phyloP scores from a whole-genome alignment of 2,329 filamentous ascomycete species.

The Podosphaera fusca region DNA sequence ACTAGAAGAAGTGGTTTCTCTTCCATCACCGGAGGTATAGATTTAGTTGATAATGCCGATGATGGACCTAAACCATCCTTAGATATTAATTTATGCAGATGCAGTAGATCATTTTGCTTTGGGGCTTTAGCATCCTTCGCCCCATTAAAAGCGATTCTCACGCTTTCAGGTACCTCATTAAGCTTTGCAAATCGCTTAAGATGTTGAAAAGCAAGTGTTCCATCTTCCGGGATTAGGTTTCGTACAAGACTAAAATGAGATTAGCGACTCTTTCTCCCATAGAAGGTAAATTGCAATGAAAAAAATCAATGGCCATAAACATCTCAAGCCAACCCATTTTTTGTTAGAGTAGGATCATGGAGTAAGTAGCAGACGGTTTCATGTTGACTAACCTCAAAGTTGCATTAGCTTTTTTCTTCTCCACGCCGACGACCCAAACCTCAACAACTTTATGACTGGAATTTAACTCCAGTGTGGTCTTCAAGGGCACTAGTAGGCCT shows the following conservation, averaged over 20 bases:
- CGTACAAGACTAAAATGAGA: conserved; percentile 25
- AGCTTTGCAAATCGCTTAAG: conserved; percentile 56
- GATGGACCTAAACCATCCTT: background rate
- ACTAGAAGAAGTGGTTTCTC: conserved; percentile 24
- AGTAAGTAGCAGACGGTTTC: background rate
- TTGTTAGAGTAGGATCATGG: too few relatives aligned
- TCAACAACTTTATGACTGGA: conserved; percentile 34
- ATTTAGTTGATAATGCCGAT: background rate
- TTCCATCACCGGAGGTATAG: conserved; percentile 17
- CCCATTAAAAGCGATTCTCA: conserved; percentile 20
- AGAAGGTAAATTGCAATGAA: background rate
- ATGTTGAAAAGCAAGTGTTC: conserved; percentile 43
- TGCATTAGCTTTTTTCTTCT: conserved; percentile 46
- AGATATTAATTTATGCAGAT: background rate
- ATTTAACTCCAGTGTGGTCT: conserved; percentile 38
- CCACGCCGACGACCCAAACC: conserved; percentile 49
- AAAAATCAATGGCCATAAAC: background rate
- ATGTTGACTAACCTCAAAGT: conserved; percentile 40
- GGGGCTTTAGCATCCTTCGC: background rate
- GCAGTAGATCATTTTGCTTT: background rate
- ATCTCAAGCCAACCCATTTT: conserved; percentile 1
- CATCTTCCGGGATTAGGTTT: conserved; percentile 32
- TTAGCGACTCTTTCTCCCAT: background rate
- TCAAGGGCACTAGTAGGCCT: conserved; percentile 29
- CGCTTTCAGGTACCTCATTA: conserved; percentile 39